Conservation (phyloP, 139 green algal species). For the Mychonastes homosphaera region DNA sequence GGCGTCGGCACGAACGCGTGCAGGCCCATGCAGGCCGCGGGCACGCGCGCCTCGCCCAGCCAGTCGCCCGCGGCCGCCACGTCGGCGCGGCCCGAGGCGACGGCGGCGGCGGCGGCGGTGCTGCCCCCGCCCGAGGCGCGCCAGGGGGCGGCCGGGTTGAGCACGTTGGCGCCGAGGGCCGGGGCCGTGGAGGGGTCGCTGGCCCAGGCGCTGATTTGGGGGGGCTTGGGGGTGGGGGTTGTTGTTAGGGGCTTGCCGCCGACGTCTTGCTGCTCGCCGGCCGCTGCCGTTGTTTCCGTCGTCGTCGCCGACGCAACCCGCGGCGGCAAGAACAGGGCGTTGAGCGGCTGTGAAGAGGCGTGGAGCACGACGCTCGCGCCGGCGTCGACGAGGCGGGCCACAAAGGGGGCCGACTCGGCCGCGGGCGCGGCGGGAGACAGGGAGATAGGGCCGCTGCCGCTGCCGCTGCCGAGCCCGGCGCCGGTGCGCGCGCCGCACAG, state of each 20-base stretch:
- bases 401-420: background rate
- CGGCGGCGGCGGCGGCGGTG: slow-evolving; percentile 25
- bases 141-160: slow-evolving; percentile 11
- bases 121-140: slow-evolving; percentile 7
- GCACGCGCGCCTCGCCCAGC: slow-evolving; percentile 18
- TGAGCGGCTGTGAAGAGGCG: background rate
- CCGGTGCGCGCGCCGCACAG: too few species aligned
- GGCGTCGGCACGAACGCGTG: slow-evolving; percentile 21
- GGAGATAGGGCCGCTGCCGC: background rate
- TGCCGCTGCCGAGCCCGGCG: too few species aligned
- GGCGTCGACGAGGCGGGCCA: background rate
- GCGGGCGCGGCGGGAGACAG: background rate
- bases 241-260: too few species aligned
- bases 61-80: slow-evolving; percentile 24
- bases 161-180: slow-evolving; percentile 11
- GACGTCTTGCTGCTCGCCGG: too few species aligned
- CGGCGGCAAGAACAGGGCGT: too few species aligned
- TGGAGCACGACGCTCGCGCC: background rate
- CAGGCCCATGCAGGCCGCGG: slow-evolving; percentile 36
- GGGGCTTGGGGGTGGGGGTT: too few species aligned
- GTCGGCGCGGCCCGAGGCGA: slow-evolving; percentile 11
- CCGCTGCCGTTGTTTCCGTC: too few species aligned
- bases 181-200: slow-evolving; percentile 13
- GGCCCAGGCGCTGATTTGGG: slow-evolving; percentile 2
- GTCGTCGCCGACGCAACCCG: too few species aligned